Evolutionary conservation across 1,284 basidiomycete species (phyloP).

Genomic region (Leccinum angustisporum): DNA sequence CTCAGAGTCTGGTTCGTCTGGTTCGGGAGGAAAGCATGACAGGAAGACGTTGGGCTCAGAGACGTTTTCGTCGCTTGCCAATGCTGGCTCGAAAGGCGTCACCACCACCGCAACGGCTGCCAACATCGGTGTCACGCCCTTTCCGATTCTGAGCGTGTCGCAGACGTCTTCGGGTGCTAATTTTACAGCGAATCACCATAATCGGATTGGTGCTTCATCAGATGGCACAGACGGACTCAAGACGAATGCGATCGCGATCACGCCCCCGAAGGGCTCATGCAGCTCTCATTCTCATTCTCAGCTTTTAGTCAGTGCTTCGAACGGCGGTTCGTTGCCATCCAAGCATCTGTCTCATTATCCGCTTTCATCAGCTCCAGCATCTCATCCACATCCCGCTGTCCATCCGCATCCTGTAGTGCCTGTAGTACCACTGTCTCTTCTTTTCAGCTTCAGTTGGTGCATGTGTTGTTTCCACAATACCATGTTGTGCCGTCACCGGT

Average conservation of each 20-base stretch:
- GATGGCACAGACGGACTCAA: slow-evolving; percentile 6
- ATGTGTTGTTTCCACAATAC: no score
- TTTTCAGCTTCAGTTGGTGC: no score
- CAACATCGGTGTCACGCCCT: no score
- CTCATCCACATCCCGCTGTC: not conserved
- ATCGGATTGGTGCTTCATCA: not conserved
- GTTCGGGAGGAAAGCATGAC: no score
- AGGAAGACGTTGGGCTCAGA: no score
- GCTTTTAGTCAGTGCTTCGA: not conserved
- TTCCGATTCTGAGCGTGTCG: no score
- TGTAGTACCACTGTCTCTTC: not conserved
- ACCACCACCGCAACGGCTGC: no score
- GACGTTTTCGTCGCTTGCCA: no score
- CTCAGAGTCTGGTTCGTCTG: no score
- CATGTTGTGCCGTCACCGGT: no score
- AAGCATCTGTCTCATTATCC: slow-evolving; percentile 4
- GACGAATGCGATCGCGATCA: slow-evolving; percentile 6
- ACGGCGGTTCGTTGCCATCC: slow-evolving; percentile 5
- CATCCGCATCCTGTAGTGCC: not conserved
- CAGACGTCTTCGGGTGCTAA: no score
- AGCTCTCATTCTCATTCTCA: not conserved
- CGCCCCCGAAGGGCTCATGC: slow-evolving; percentile 6
- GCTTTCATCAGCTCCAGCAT: not conserved
- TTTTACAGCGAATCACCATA: not conserved
- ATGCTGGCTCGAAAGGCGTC: no score